Percentiles rank a stretch among this genome's conserved stretches.
phyloP scores from a whole-genome alignment of 2,329 filamentous ascomycete genomes.

The Fonsecaea nubica region DNA sequence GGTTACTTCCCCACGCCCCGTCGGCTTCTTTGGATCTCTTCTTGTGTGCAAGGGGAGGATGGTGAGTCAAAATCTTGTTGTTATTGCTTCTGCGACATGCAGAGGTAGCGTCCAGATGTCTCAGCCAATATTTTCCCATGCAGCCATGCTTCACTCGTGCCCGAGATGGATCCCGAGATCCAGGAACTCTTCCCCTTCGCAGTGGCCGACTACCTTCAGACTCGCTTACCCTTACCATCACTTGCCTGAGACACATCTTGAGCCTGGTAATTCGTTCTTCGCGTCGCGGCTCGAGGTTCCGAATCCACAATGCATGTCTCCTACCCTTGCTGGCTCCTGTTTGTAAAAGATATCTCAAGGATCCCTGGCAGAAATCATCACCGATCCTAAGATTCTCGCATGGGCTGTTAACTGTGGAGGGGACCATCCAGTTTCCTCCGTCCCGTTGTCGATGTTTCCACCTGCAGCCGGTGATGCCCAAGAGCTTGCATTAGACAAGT shows the following conservation, averaged over 20 bases:
- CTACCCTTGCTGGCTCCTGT: background rate
- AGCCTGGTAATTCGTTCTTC: background rate
- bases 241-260: background rate
- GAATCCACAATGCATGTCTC: background rate
- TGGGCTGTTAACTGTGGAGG: background rate
- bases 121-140: background rate
- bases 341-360: background rate
- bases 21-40: background rate
- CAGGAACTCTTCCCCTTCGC: background rate
- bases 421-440: background rate
- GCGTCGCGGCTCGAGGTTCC: background rate
- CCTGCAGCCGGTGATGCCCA: background rate
- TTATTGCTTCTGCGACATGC: background rate
- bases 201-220: background rate
- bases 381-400: background rate
- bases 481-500: background rate
- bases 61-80: background rate
- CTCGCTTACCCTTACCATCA: background rate
- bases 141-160: background rate
- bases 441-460: background rate
- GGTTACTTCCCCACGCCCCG: background rate
- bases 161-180: slow-evolving; percentile 2
- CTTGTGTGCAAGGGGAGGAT: background rate
- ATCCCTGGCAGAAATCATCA: background rate
- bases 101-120: background rate